Base-by-base conservation (phyloP, 768 basidiomycete genomes). In the Cyclocybe aegerita region DNA sequence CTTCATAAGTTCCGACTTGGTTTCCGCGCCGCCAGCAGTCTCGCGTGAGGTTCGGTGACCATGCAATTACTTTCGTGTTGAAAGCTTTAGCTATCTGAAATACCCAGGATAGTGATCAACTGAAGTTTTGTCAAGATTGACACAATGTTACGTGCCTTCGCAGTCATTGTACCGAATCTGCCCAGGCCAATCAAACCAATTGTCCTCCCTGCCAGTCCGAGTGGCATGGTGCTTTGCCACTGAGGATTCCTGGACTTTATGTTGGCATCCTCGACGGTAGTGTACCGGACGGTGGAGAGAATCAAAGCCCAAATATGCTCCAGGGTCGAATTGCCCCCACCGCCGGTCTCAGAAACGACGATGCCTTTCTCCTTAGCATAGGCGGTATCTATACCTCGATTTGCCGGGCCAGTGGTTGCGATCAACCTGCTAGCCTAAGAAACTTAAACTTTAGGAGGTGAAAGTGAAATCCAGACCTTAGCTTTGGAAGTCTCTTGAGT, bases 231-330 rank as follows among this genome's bases (percentile, higher is more conserved):
- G 7, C 69, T 70, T 56, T 85, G 81, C 86, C 85, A 87, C 41
- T 68, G 72, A 12, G 70, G 65, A 35, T 74, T 76, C 37, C 74
- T 71, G 0, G 58, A 53, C 55, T 74, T 79, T 11, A 80, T 62
- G 55, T 75, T 76, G 4, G 61, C 64, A 52, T 85, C 74, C 57
- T 86, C 85, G 4, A 66, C 53, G 6, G 64, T 66, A 34, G 86
- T 65, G 52, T 79, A 69, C 44, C 82, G 69, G 37, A 75, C 74
- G 1, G 79, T 76, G 8, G 76, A 74, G n/a, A 88, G 68, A 33
- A 75, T 65, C 29, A 77, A 66, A 2, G 83, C 80, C 85, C 85
- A 86, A 38, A 85, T 84, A 54, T 83, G 82, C 57, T 83, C 84
- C 48, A 80, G 56, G 1, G 85, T 86, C 2, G 80, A 70, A 37